phyloP scores from a whole-genome alignment of 345 rosid species.

The Acer negundo region DNA sequence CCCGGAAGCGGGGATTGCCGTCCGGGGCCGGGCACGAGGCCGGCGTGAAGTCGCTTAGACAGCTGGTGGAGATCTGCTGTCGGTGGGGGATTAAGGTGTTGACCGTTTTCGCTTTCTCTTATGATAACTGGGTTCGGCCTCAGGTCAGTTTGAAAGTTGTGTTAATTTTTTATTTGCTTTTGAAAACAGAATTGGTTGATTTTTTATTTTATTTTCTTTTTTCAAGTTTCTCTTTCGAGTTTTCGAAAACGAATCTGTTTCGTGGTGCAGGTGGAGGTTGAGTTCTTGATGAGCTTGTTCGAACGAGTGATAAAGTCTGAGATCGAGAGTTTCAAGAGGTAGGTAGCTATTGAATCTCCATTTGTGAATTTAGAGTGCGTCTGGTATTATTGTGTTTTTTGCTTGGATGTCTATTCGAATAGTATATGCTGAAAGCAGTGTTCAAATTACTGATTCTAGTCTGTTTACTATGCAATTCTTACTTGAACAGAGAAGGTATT shows the following conservation, averaged over 20 bases:
- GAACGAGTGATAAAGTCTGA: slow-evolving; percentile 50
- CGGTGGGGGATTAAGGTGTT: slow-evolving; percentile 71
- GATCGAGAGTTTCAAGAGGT: slow-evolving; percentile 47
- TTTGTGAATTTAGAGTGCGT: background rate
- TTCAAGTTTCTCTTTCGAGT: too few relatives aligned
- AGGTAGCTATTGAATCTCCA: slow-evolving; percentile 24
- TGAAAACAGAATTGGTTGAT: too few relatives aligned
- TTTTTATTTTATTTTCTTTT: background rate
- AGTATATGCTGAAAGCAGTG: too few relatives aligned
- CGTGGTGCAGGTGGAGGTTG: slow-evolving; percentile 60
- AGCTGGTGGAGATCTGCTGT: slow-evolving; percentile 52
- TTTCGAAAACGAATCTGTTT: background rate
- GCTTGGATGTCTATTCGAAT: too few relatives aligned
- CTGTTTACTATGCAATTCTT: background rate
- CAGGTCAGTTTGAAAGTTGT: slow-evolving; percentile 32
- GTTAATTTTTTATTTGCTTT: background rate
- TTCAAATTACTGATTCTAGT: background rate
- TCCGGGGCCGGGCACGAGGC: slow-evolving; percentile 66
- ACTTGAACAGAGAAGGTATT: slow-evolving; percentile 41
- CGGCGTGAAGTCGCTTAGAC: slow-evolving; percentile 57
- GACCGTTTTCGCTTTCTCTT: slow-evolving; percentile 81
- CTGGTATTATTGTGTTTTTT: too few relatives aligned
- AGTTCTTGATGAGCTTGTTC: slow-evolving; percentile 66
- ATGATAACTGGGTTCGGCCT: slow-evolving; percentile 81
- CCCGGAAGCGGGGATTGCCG: slow-evolving; percentile 51